phyloP scores from a whole-genome alignment of 2,329 filamentous ascomycete genomes.

The Talaromyces sp. region DNA sequence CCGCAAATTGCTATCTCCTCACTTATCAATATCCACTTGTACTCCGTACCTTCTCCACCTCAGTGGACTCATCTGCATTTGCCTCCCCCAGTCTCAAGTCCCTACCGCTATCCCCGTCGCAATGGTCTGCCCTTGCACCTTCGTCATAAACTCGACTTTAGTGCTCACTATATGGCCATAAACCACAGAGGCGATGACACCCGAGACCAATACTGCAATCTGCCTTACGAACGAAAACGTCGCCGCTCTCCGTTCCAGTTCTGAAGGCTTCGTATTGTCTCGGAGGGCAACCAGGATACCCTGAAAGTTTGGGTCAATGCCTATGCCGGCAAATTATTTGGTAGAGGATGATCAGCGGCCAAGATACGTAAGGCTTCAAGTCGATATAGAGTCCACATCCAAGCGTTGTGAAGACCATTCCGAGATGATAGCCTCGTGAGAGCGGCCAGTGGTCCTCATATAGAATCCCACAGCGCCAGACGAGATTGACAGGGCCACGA shows the following conservation, averaged over 20 bases:
- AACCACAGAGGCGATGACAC: constrained; percentile 54
- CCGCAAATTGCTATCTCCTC: no score
- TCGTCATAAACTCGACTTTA: constrained; percentile 26
- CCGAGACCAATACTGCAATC: constrained; percentile 52
- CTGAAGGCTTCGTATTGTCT: constrained; percentile 52
- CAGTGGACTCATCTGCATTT: neutral
- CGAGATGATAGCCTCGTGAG: constrained; percentile 57
- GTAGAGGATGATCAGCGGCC: constrained; percentile 46
- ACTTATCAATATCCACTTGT: no score
- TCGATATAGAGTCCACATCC: constrained; percentile 63
- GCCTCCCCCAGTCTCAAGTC: constrained; percentile 33
- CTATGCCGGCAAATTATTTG: constrained; percentile 56
- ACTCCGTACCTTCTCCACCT: neutral
- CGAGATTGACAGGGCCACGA: constrained; percentile 59
- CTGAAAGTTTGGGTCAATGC: constrained; percentile 60
- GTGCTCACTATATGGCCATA: constrained; percentile 18
- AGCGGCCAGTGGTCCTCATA: constrained; percentile 67
- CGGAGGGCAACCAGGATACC: constrained; percentile 60
- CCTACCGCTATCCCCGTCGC: constrained; percentile 29
- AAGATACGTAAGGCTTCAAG: constrained; percentile 50
- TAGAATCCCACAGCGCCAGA: constrained; percentile 61
- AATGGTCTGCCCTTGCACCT: constrained; percentile 20
- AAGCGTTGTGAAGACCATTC: constrained; percentile 55
- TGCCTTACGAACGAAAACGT: constrained; percentile 58
- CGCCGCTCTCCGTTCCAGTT: constrained; percentile 59